Percentiles rank a stretch among this genome's conserved stretches.
These are phyloP conservation scores for Opeltia flavorubescens DNA, from an alignment of 495 filamentous ascomycete species.

Conservation along the genomic window DNA sequence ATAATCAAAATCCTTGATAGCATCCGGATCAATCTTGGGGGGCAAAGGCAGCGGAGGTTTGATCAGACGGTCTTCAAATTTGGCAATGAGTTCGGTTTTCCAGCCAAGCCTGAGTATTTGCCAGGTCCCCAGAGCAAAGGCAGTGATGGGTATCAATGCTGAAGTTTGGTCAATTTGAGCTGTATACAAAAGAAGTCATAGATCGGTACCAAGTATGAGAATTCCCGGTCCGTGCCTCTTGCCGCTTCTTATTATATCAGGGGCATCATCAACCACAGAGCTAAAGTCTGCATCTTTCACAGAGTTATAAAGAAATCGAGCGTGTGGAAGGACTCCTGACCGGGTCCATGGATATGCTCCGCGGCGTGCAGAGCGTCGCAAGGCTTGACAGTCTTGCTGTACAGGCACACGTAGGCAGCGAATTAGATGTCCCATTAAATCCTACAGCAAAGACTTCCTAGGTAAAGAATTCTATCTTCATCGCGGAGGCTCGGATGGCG, in stretches of 20 bases:
- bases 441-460: no score
- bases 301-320: constrained; percentile 22
- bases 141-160: constrained; percentile 83
- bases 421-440: no score
- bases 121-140: constrained; percentile 85
- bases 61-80: constrained; percentile 78
- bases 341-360: no score
- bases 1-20: constrained; percentile 83
- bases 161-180: constrained; percentile 1
- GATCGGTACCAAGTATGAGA: constrained; percentile 52
- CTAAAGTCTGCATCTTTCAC: constrained; percentile 60
- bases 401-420: no score
- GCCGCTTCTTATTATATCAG: constrained; percentile 55
- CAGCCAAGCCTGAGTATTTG: constrained; percentile 85
- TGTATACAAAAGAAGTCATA: background rate
- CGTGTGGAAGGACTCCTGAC: no score
- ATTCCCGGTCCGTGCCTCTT: constrained; percentile 69
- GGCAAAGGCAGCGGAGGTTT: constrained; percentile 79
- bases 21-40: constrained; percentile 60
- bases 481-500: no score
- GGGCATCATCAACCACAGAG: constrained; percentile 75
- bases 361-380: no score
- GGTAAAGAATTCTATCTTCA: no score
- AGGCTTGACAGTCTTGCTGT: no score
- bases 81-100: constrained; percentile 85